Percentiles rank a stretch among this genome's conserved stretches.
Conservation (phyloP, 179 eudicot species). For the Beta corolliflora region DNA sequence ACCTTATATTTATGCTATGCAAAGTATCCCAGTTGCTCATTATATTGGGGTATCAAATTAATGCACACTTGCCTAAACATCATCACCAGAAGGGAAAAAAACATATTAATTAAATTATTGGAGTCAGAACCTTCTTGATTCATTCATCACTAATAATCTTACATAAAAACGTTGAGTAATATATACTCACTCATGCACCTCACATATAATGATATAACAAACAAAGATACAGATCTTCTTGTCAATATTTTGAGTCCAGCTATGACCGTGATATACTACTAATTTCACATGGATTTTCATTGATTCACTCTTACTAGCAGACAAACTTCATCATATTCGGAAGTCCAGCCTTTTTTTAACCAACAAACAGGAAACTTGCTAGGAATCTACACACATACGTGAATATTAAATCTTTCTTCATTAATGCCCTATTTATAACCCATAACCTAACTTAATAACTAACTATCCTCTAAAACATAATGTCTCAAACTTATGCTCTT, state of each 20-base stretch:
- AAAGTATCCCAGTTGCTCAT: too few relatives aligned
- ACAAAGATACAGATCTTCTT: neutral
- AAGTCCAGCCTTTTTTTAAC: neutral
- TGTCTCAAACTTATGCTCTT: neutral
- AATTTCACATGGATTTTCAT: slow-evolving; percentile 8
- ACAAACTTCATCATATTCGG: neutral
- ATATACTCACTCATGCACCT: too few relatives aligned
- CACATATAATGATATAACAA: neutral
- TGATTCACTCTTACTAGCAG: neutral
- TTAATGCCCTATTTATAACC: neutral
- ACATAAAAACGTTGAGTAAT: neutral
- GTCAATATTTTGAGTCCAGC: neutral
- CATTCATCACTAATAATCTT: neutral
- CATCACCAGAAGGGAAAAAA: neutral
- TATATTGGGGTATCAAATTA: neutral
- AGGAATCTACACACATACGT: slow-evolving; percentile 2
- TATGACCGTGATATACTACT: neutral
- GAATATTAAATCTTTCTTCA: slow-evolving; percentile 1
- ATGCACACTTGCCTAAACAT: slow-evolving; percentile 6
- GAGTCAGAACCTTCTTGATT: slow-evolving; percentile 1
- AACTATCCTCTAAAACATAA: neutral
- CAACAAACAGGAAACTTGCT: slow-evolving; percentile 8
- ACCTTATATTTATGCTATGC: too few relatives aligned
- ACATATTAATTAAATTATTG: neutral
- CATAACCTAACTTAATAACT: neutral